Percentiles rank a stretch among this genome's conserved stretches.
These are phyloP conservation scores for Metschnikowia amazonensis DNA, from an alignment of 805 yeast genomes.

Conservation along the genomic window DNA sequence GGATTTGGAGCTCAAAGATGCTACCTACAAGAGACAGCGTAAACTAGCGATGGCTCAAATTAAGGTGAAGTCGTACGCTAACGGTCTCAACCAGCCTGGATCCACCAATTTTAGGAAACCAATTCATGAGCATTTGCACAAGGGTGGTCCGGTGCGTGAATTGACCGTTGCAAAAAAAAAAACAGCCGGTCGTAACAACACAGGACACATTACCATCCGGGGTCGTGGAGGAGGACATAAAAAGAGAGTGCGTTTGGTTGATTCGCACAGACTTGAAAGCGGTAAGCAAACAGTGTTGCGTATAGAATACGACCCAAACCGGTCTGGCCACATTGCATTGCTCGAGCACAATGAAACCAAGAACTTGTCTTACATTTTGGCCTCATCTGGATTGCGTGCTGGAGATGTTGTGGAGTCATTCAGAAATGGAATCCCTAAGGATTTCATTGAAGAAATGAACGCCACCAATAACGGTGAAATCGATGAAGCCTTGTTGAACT, in stretches of 20 bases:
- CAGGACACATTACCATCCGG: conserved; percentile 85
- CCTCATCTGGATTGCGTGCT: conserved; percentile 87
- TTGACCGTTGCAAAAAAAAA: conserved; percentile 70
- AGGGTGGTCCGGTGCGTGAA: conserved; percentile 74
- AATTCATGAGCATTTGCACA: conserved; percentile 78
- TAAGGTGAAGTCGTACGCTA: conserved; percentile 69
- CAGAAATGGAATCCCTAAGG: conserved; percentile 80
- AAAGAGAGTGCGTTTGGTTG: conserved; percentile 80
- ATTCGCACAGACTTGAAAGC: conserved; percentile 58
- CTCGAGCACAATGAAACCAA: conserved; percentile 61
- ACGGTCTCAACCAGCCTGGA: conserved; percentile 73
- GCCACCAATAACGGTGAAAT: conserved; percentile 64
- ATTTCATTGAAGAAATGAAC: conserved; percentile 69
- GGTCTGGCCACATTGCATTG: conserved; percentile 91
- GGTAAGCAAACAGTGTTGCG: conserved; percentile 81
- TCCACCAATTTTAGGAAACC: conserved; percentile 87
- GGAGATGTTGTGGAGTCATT: conserved; percentile 91
- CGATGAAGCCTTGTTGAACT: conserved; percentile 86
- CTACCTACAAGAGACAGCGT: conserved; percentile 63
- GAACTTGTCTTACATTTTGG: conserved; percentile 73
- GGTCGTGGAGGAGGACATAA: conserved; percentile 98
- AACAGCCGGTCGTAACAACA: conserved; percentile 83
- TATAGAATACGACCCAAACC: conserved; percentile 92
- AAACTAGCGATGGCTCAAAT: conserved; percentile 68
- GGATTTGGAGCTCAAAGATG: conserved; percentile 77